phyloP scores from a whole-genome alignment of 2,329 filamentous ascomycete species.

The Aspergillus nomiae region DNA sequence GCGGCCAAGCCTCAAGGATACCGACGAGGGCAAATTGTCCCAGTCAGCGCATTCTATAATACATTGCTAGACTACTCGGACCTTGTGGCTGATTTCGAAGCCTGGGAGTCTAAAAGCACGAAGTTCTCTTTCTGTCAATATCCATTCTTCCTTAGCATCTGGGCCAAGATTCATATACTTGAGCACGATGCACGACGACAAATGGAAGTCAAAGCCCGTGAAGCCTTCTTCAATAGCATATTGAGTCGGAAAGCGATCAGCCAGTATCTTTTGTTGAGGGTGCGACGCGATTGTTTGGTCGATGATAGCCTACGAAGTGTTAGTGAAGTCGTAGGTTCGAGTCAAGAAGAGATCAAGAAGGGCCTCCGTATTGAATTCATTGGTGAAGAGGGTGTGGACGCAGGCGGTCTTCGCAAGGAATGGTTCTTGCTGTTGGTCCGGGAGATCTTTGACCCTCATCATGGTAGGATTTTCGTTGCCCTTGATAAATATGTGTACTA shows the following conservation, averaged over 20 bases:
- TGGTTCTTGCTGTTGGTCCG: conserved; percentile 89
- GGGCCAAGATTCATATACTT: conserved; percentile 86
- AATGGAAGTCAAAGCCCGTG: conserved; percentile 84
- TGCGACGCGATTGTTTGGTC: conserved; percentile 81
- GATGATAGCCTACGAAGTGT: conserved; percentile 85
- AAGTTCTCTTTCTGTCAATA: conserved; percentile 91
- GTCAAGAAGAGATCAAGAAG: conserved; percentile 86
- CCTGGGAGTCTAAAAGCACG: conserved; percentile 74
- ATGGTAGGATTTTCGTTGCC: conserved; percentile 61
- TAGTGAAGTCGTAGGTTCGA: conserved; percentile 78
- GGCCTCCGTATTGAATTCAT: conserved; percentile 80
- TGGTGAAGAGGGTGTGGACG: conserved; percentile 89
- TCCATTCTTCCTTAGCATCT: conserved; percentile 87
- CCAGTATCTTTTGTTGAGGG: conserved; percentile 74
- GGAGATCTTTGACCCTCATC: conserved; percentile 87
- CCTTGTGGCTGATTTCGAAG: conserved; percentile 80
- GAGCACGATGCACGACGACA: conserved; percentile 85
- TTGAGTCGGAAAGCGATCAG: conserved; percentile 72
- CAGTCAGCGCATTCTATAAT: conserved; percentile 85
- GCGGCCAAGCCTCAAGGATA: conserved; percentile 47
- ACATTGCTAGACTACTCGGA: conserved; percentile 85
- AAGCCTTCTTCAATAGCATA: conserved; percentile 90
- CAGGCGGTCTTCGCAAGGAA: conserved; percentile 85
- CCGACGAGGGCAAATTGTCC: conserved; percentile 66
- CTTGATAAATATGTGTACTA: background rate